A percentile compares a stretch with the other conserved stretches of the same genome.
These are phyloP conservation scores for Paramecium bursaria DNA, from an alignment of 73 alveolate genomes.

Conservation along the genomic window DNA sequence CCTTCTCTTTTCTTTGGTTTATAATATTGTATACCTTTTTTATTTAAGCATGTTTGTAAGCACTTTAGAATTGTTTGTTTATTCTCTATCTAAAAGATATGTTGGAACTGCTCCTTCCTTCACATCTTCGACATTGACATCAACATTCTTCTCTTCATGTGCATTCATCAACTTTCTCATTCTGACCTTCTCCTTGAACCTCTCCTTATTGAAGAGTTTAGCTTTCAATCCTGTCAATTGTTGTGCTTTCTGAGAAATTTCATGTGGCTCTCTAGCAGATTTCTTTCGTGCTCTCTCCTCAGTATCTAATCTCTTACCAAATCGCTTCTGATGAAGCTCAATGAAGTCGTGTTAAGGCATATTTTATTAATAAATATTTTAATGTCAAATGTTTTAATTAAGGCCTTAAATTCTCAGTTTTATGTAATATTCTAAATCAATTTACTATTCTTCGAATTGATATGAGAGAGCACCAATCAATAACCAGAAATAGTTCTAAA, in stretches of 20 bases:
- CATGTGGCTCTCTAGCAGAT: constrained; percentile 94
- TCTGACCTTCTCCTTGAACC: constrained; percentile 96
- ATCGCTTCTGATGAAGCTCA: constrained; percentile 92
- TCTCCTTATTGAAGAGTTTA: constrained; percentile 91
- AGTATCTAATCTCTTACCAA: constrained; percentile 93
- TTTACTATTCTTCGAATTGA: not conserved
- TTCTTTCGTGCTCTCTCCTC: constrained; percentile 92
- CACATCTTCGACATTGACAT: constrained; percentile 84
- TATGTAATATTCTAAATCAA: constrained; percentile 25
- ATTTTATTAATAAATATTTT: constrained; percentile 47
- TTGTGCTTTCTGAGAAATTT: constrained; percentile 92
- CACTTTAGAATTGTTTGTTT: constrained; percentile 92
- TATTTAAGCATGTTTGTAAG: constrained; percentile 97
- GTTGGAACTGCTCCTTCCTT: constrained; percentile 98
- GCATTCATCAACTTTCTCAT: constrained; percentile 96
- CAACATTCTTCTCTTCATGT: constrained; percentile 95
- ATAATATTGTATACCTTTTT: constrained; percentile 68
- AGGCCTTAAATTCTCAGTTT: not conserved
- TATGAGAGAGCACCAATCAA: constrained; percentile 22
- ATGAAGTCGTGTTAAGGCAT: constrained; percentile 98
- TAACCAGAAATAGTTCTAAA: constrained; percentile 51
- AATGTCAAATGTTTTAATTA: too few relatives aligned
- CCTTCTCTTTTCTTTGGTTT: constrained; percentile 93
- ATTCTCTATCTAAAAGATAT: constrained; percentile 97
- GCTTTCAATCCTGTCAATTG: constrained; percentile 94